phyloP scores from a whole-genome alignment of 768 basidiomycete species.

The Gymnopilus dilepis region DNA sequence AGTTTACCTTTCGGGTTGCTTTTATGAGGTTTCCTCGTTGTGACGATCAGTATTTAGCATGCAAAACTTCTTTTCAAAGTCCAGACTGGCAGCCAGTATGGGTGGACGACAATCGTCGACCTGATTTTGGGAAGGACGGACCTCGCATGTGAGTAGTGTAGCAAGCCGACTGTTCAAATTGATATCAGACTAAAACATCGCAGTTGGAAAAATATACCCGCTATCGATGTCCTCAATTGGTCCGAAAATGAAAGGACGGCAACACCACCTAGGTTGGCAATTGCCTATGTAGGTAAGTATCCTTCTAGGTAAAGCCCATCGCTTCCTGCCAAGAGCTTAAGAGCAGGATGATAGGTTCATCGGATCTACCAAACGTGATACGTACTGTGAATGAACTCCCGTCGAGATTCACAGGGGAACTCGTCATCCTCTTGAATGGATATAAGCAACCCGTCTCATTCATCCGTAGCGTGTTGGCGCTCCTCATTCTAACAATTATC shows the following conservation, averaged over 20 bases:
- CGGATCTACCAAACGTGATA: constrained; percentile 51
- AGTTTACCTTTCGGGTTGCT: background rate
- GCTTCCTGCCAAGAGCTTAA: constrained; percentile 50
- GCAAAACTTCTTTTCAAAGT: constrained; percentile 27
- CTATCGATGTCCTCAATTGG: constrained; percentile 33
- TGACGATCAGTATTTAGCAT: constrained; percentile 22
- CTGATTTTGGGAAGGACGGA: constrained; percentile 24
- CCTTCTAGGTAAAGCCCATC: background rate
- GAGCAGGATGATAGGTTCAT: constrained; percentile 57
- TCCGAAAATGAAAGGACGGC: constrained; percentile 28
- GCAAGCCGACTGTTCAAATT: too few relatives aligned
- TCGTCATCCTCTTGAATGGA: constrained; percentile 50
- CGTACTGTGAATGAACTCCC: constrained; percentile 50
- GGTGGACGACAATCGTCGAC: constrained; percentile 26
- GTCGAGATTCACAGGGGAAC: constrained; percentile 42
- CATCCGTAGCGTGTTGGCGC: constrained; percentile 46
- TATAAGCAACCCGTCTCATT: constrained; percentile 34
- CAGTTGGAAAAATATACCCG: constrained; percentile 40
- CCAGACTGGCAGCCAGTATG: constrained; percentile 30
- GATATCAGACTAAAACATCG: too few relatives aligned
- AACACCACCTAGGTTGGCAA: constrained; percentile 14
- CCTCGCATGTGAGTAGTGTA: constrained; percentile 30
- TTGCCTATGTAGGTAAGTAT: constrained; percentile 33
- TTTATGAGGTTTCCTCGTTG: background rate
- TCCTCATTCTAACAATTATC: constrained; percentile 45